Conservation (phyloP, 2,329 filamentous ascomycete species). For the Chlorencoelia australis region DNA sequence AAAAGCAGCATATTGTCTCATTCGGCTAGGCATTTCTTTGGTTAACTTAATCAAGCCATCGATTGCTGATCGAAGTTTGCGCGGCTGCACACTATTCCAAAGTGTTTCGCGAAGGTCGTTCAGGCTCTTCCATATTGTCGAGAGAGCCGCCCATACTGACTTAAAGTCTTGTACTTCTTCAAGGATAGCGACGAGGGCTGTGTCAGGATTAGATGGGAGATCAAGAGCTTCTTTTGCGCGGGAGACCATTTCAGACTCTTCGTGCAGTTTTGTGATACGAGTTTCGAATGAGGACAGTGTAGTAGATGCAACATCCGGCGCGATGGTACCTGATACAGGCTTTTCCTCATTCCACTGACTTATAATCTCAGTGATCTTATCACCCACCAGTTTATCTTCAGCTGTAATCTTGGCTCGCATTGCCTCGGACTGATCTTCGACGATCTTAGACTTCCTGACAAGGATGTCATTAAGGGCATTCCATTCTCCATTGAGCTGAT, state of each 20-base stretch:
- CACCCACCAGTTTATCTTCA: slow-evolving; percentile 82
- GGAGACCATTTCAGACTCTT: slow-evolving; percentile 84
- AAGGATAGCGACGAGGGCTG: slow-evolving; percentile 72
- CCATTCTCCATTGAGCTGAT: slow-evolving; percentile 96
- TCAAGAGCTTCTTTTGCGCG: slow-evolving; percentile 96
- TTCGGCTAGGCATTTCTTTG: slow-evolving; percentile 97
- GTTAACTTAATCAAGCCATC: slow-evolving; percentile 95
- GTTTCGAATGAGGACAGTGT: slow-evolving; percentile 75
- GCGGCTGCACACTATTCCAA: slow-evolving; percentile 91
- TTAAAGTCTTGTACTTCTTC: slow-evolving; percentile 99
- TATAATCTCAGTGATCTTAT: slow-evolving; percentile 79
- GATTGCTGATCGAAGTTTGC: slow-evolving; percentile 82
- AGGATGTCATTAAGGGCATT: slow-evolving; percentile 85
- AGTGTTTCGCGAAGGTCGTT: slow-evolving; percentile 86
- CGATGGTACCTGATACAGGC: slow-evolving; percentile 88
- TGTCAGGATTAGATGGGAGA: slow-evolving; percentile 69
- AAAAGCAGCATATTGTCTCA: slow-evolving; percentile 99
- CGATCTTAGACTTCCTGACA: slow-evolving; percentile 84
- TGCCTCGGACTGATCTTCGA: slow-evolving; percentile 92
- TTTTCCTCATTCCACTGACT: slow-evolving; percentile 92
- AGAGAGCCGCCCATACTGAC: slow-evolving; percentile 92
- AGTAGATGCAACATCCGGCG: slow-evolving; percentile 76
- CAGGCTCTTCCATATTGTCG: slow-evolving; percentile 92
- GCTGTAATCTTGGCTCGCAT: slow-evolving; percentile 89
- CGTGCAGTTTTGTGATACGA: slow-evolving; percentile 74